A percentile compares a stretch with the other conserved stretches of the same genome.
Conservation (phyloP, 1,139 yeast species). For the Diutina ranongensis region DNA sequence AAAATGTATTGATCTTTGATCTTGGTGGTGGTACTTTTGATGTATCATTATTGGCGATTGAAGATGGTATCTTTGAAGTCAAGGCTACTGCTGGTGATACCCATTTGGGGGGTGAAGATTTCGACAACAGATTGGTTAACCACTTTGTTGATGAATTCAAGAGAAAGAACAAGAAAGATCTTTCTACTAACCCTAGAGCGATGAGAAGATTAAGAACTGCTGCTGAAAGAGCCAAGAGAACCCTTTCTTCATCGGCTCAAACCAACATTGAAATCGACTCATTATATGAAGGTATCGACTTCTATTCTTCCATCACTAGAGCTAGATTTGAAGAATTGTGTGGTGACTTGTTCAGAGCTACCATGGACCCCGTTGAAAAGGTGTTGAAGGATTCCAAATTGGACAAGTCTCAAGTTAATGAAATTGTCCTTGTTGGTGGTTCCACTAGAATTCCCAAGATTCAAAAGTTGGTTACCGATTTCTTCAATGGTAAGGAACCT, state of each 20-base stretch:
- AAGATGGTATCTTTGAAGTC: slow-evolving; percentile 98
- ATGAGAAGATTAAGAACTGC: slow-evolving; percentile 10
- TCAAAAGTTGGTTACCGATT: slow-evolving; percentile 77
- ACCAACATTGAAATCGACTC: slow-evolving; percentile 4
- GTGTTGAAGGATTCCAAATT: slow-evolving; percentile 84
- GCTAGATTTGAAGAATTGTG: slow-evolving; percentile 94
- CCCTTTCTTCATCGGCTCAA: not conserved
- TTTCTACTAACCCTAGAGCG: slow-evolving; percentile 59
- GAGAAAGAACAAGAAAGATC: slow-evolving; percentile 91
- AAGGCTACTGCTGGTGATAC: slow-evolving; percentile 99
- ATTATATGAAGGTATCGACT: slow-evolving; percentile 68
- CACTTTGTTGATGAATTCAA: slow-evolving; percentile 75
- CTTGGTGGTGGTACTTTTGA: slow-evolving; percentile 99
- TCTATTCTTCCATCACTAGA: slow-evolving; percentile 72
- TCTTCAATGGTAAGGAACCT: slow-evolving; percentile 86
- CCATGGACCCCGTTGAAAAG: slow-evolving; percentile 87
- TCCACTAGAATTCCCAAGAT: slow-evolving; percentile 98
- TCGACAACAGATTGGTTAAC: slow-evolving; percentile 55
- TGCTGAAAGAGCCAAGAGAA: slow-evolving; percentile 5
- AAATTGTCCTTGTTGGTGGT: slow-evolving; percentile 93
- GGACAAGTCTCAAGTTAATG: slow-evolving; percentile 74
- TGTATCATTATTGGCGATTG: slow-evolving; percentile 92
- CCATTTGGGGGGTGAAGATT: slow-evolving; percentile 99
- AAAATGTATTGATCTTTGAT: slow-evolving; percentile 86
- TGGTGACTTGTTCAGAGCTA: slow-evolving; percentile 76